Base-by-base conservation (phyloP, 768 basidiomycete species). In the Amanita jacksonii region DNA sequence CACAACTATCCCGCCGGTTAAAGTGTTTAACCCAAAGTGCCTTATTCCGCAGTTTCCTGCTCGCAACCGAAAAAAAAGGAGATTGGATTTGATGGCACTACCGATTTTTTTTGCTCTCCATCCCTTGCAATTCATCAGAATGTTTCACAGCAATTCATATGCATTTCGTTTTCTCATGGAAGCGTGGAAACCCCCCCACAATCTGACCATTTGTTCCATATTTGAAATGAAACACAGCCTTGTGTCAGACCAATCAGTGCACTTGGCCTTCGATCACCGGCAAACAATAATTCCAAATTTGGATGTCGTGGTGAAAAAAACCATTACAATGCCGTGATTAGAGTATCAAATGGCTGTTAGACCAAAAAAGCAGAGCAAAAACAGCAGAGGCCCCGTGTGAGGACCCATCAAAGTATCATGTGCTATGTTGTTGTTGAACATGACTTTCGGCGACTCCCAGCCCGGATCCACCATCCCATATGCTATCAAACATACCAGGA, bases 401-500 rank as follows among this genome's bases (percentile, higher is more conserved):
- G 15, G 9, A 13, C 30, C 27, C 33, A 25, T 33, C 19, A 7
- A 22, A 12, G 31, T 16, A 35, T 9, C 16, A 20, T 5, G 16
- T 22, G 47, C 47, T 16, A 33, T 30, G 18, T n/a, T n/a, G 10
- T 28, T 49, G 28, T 30, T 23, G 44, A 13, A 25, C 10, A 13
- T 43, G 47, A 28, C 22, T 25, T 16, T 38, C 33, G 19, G 15
- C 28, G 18, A 9, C 30, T 13, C 38, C 34, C 25, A 45, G 51
- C 45, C 25, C 54, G 15, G 25, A 40, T 39, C 37, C 49, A 28
- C 46, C 51, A 19, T 48, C 52, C 46, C 46, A 47, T 15, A 46
- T 4, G 16, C 30, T 35, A 5, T 40, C 48, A 37, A 52, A 40
- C 51, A 62, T 41, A 5, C 81, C 87, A 12, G 89, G 89, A 61